Evolutionary conservation across 139 green algal species (phyloP).

Genomic region (Chlorella vulgaris): DNA sequence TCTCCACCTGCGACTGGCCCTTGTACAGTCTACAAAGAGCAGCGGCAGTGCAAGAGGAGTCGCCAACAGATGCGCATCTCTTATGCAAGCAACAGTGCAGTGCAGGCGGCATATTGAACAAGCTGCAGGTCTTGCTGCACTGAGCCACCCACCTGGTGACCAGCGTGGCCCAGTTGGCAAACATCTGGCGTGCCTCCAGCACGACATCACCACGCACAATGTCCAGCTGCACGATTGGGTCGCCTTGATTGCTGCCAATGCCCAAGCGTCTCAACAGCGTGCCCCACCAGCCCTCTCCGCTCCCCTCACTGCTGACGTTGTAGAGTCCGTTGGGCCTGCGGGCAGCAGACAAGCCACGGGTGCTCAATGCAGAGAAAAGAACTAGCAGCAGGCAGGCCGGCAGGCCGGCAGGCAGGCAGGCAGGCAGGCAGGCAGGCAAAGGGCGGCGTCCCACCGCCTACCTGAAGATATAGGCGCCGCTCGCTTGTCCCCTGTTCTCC

Average conservation of each 20-base stretch:
- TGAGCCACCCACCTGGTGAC: constrained; percentile 35
- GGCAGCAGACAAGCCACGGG: too few relatives aligned
- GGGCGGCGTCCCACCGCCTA: background rate
- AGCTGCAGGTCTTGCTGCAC: background rate
- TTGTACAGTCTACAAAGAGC: constrained; percentile 48
- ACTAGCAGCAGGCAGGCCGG: too few relatives aligned
- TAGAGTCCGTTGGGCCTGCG: constrained; percentile 49
- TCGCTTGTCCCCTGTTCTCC: constrained; percentile 40
- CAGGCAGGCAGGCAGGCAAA: too few relatives aligned
- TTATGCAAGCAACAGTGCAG: too few relatives aligned
- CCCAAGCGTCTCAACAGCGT: background rate
- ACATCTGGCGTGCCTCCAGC: constrained; percentile 63
- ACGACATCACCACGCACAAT: constrained; percentile 56
- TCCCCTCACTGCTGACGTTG: background rate
- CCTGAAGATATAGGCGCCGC: constrained; percentile 76
- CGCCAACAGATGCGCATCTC: too few relatives aligned
- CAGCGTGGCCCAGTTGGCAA: constrained; percentile 54
- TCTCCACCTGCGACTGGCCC: constrained; percentile 46
- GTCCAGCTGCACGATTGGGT: constrained; percentile 24
- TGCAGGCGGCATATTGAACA: too few relatives aligned
- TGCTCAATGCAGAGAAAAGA: too few relatives aligned
- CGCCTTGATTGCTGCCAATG: background rate
- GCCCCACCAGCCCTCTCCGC: background rate
- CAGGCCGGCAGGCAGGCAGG: too few relatives aligned
- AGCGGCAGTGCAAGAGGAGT: background rate